phyloP scores from a whole-genome alignment of 805 yeast species.

The Spathaspora hagerdaliae region DNA sequence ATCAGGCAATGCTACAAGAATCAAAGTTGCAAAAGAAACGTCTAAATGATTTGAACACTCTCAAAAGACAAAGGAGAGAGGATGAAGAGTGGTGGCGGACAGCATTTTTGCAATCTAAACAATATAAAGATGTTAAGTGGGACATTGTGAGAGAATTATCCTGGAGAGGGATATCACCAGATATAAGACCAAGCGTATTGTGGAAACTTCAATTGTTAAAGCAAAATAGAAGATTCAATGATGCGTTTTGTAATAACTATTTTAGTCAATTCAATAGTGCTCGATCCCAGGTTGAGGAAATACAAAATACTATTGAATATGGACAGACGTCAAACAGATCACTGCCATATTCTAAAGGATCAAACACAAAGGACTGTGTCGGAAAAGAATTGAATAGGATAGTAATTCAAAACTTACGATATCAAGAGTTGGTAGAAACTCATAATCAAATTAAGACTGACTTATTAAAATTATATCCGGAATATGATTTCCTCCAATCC shows the following conservation, averaged over 20 bases:
- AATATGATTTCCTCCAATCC: not conserved
- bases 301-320: not conserved
- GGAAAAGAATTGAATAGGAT: not conserved
- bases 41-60: slow-evolving; percentile 24
- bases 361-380: not conserved
- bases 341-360: no score
- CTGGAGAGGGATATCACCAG: slow-evolving; percentile 8
- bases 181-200: slow-evolving; percentile 50
- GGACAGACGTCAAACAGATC: not conserved
- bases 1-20: slow-evolving; percentile 39
- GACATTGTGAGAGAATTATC: slow-evolving; percentile 1
- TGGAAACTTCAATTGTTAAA: slow-evolving; percentile 13
- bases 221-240: slow-evolving; percentile 4
- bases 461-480: not conserved
- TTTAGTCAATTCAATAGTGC: slow-evolving; percentile 5
- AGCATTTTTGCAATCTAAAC: slow-evolving; percentile 8
- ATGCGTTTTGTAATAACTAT: slow-evolving; percentile 11
- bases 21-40: slow-evolving; percentile 25
- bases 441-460: not conserved
- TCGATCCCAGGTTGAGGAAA: not conserved
- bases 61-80: slow-evolving; percentile 28
- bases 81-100: slow-evolving; percentile 26
- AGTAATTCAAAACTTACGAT: not conserved
- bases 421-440: not conserved
- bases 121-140: not conserved